Evolutionary conservation across 1,284 basidiomycete species (phyloP).

Genomic region (Ganoderma leucocontextum): DNA sequence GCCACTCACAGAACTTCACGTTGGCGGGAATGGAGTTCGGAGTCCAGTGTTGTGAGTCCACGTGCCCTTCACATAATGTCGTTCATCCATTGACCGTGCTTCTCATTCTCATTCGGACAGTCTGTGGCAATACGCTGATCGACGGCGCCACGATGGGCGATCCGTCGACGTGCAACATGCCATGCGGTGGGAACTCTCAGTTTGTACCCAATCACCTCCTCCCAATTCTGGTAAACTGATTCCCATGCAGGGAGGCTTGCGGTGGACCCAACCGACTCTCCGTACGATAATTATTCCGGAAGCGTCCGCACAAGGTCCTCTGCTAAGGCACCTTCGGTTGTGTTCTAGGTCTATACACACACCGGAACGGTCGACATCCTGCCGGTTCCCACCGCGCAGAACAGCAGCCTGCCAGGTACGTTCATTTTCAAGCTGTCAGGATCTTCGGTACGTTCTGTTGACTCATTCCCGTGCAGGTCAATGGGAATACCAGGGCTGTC

Average conservation of each 20-base stretch:
- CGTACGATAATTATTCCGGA: conserved; percentile 34
- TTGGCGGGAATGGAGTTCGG: conserved; percentile 57
- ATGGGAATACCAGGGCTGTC: conserved; percentile 73
- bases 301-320: conserved; percentile 15
- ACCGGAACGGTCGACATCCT: conserved; percentile 58
- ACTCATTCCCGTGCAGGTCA: conserved; percentile 44
- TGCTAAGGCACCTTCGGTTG: conserved; percentile 10
- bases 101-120: conserved; percentile 43
- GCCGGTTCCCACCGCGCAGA: conserved; percentile 66
- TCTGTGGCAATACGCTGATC: conserved; percentile 68
- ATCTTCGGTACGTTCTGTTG: conserved; percentile 3
- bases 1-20: conserved; percentile 45
- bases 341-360: conserved; percentile 58
- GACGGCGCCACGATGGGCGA: conserved; percentile 61
- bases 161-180: conserved; percentile 68
- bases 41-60: conserved; percentile 54
- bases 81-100: background rate
- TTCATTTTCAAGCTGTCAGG: background rate
- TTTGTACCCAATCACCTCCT: conserved; percentile 43
- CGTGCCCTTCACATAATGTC: background rate
- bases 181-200: conserved; percentile 70
- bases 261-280: conserved; percentile 76
- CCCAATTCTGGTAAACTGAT: conserved; percentile 15
- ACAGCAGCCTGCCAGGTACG: conserved; percentile 56
- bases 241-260: conserved; percentile 62